phyloP scores from a whole-genome alignment of 2,329 filamentous ascomycete genomes.

The Myriosclerotinia duriaeana region DNA sequence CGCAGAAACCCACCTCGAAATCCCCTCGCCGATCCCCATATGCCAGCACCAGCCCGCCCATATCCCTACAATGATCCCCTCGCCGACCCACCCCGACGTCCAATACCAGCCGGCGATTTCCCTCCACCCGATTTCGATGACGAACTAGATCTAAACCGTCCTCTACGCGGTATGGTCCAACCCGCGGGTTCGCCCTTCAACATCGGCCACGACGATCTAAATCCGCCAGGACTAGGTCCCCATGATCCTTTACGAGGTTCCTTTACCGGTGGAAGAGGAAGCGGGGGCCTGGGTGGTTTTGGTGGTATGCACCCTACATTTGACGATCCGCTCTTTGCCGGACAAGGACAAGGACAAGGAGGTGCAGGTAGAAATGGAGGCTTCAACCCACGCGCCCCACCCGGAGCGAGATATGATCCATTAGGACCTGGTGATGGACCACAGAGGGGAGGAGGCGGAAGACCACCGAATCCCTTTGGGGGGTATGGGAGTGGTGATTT shows the following conservation, averaged over 20 bases:
- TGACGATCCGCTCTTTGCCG: slow-evolving; percentile 82
- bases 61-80: slow-evolving; percentile 69
- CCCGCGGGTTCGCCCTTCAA: slow-evolving; percentile 56
- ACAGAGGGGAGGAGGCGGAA: slow-evolving; percentile 47
- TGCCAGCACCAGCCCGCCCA: slow-evolving; percentile 62
- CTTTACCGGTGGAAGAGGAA: slow-evolving; percentile 59
- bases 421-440: slow-evolving; percentile 67
- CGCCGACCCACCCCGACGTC: slow-evolving; percentile 58
- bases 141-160: slow-evolving; percentile 78
- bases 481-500: slow-evolving; percentile 58
- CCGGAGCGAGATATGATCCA: slow-evolving; percentile 90
- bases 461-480: slow-evolving; percentile 57
- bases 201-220: slow-evolving; percentile 83
- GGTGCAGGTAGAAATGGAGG: slow-evolving; percentile 48
- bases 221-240: slow-evolving; percentile 82
- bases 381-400: slow-evolving; percentile 70
- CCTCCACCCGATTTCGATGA: slow-evolving; percentile 91
- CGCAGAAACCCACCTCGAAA: slow-evolving; percentile 45
- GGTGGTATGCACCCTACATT: slow-evolving; percentile 91
- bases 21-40: slow-evolving; percentile 40
- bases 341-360: slow-evolving; percentile 39
- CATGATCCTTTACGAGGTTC: slow-evolving; percentile 74
- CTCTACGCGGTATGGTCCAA: slow-evolving; percentile 51
- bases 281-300: slow-evolving; percentile 55
- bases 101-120: slow-evolving; percentile 70